Evolutionary conservation across 805 yeast species (phyloP).

Genomic region (Nakazawaea wickerhamii): DNA sequence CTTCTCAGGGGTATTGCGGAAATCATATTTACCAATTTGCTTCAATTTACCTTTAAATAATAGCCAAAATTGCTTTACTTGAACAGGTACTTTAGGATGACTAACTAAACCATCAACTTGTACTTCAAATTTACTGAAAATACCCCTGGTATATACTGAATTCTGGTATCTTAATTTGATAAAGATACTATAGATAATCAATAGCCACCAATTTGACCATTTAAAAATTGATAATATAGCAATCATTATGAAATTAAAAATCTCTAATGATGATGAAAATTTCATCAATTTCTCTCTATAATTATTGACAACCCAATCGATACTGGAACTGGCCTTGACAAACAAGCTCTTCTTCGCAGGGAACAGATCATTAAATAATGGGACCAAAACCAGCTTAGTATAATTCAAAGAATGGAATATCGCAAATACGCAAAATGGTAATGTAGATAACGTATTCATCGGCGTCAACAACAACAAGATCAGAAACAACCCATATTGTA

Average conservation of each 20-base stretch:
- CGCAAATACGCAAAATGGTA: conserved; percentile 76
- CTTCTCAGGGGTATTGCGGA: conserved; percentile 2
- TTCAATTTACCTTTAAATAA: conserved; percentile 32
- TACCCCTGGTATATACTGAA: conserved; percentile 35
- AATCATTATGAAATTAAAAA: conserved; percentile 21
- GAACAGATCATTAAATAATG: conserved; percentile 41
- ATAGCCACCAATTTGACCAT: conserved; percentile 25
- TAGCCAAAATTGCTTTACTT: conserved; percentile 44
- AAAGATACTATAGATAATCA: conserved; percentile 22
- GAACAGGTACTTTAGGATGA: conserved; percentile 47
- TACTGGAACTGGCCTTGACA: conserved; percentile 14
- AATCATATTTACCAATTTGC: conserved; percentile 15
- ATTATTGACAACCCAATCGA: conserved; percentile 41
- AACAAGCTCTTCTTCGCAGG: conserved; percentile 12
- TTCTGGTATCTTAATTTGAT: conserved; percentile 37
- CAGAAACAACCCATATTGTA: conserved; percentile 62
- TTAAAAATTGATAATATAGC: conserved; percentile 34
- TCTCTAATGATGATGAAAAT: conserved; percentile 55
- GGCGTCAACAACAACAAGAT: conserved; percentile 50
- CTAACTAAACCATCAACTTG: conserved; percentile 42
- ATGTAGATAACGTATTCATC: conserved; percentile 54
- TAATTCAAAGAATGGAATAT: conserved; percentile 78
- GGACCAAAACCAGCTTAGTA: conserved; percentile 58
- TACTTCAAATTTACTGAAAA: conserved; percentile 31
- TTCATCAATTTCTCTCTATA: conserved; percentile 57